Conservation (phyloP, 1,139 yeast genomes). For the Hansenula anomala region DNA sequence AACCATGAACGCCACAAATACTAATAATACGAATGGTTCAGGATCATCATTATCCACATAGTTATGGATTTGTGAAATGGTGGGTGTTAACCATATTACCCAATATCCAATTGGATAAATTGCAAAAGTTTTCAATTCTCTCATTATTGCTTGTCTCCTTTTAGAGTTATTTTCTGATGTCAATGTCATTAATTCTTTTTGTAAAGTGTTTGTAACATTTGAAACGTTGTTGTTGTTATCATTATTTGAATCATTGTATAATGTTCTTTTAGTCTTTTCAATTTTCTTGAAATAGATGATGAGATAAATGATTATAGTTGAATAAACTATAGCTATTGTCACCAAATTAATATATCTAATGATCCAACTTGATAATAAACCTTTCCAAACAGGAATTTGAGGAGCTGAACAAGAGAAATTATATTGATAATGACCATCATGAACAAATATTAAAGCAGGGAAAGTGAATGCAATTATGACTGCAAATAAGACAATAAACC, state of each 20-base stretch:
- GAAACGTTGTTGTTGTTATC: neutral
- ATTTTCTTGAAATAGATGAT: conserved; percentile 7
- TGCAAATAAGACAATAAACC: neutral
- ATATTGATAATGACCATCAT: conserved; percentile 8
- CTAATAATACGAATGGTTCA: conserved; percentile 6
- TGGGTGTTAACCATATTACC: conserved; percentile 15
- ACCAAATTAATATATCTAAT: conserved; percentile 14
- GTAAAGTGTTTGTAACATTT: conserved; percentile 7
- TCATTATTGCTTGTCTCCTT: conserved; percentile 8
- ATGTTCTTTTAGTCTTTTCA: conserved; percentile 6
- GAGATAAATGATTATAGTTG: conserved; percentile 14
- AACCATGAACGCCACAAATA: conserved; percentile 10
- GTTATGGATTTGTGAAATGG: conserved; percentile 10
- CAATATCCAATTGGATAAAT: conserved; percentile 19
- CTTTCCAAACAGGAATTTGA: conserved; percentile 15
- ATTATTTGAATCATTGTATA: neutral
- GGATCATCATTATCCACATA: conserved; percentile 3
- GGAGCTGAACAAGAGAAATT: conserved; percentile 15
- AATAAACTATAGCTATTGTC: conserved; percentile 12
- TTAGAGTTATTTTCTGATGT: conserved; percentile 5
- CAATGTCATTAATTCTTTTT: conserved; percentile 15
- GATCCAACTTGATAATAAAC: conserved; percentile 13
- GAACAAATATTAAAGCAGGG: conserved; percentile 12
- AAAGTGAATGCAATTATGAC: conserved; percentile 1
- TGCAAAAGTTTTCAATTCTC: conserved; percentile 15